Percentiles rank a stretch among this genome's conserved stretches.
phyloP scores from a whole-genome alignment of 257 asterid species.

The Solanum dulcamara region DNA sequence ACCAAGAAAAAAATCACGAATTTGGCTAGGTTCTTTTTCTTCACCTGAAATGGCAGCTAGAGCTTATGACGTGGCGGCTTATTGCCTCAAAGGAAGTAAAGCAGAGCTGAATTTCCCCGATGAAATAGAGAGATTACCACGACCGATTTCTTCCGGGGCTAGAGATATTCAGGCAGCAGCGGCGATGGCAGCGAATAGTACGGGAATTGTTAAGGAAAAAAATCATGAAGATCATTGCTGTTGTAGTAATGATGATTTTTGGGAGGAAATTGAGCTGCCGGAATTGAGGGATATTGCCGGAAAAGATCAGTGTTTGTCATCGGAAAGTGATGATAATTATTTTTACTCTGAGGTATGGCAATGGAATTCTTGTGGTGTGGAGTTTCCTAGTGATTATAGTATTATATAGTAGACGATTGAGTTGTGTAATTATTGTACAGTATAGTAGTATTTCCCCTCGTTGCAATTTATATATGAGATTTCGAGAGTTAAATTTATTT shows the following conservation, averaged over 20 bases:
- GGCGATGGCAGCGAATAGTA: constrained; percentile 38
- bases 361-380: constrained; percentile 8
- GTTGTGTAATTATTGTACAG: neutral
- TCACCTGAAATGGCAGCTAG: constrained; percentile 64
- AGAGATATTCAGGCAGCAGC: constrained; percentile 60
- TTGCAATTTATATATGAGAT: no score
- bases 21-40: constrained; percentile 63
- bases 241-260: constrained; percentile 25
- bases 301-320: neutral
- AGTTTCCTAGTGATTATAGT: neutral
- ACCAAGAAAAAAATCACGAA: constrained; percentile 41
- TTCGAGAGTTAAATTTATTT: no score
- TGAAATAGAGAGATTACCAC: constrained; percentile 24
- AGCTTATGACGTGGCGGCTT: constrained; percentile 64
- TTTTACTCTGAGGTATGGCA: constrained; percentile 18
- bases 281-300: constrained; percentile 11
- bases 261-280: constrained; percentile 47
- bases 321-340: neutral
- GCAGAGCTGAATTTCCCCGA: constrained; percentile 47
- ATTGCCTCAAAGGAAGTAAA: constrained; percentile 32
- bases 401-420: neutral
- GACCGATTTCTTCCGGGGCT: constrained; percentile 27
- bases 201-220: neutral
- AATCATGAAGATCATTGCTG: neutral
- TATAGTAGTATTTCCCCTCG: neutral